Conservation (phyloP, 495 filamentous ascomycete genomes). For the Antarctomyces pellizariae region DNA sequence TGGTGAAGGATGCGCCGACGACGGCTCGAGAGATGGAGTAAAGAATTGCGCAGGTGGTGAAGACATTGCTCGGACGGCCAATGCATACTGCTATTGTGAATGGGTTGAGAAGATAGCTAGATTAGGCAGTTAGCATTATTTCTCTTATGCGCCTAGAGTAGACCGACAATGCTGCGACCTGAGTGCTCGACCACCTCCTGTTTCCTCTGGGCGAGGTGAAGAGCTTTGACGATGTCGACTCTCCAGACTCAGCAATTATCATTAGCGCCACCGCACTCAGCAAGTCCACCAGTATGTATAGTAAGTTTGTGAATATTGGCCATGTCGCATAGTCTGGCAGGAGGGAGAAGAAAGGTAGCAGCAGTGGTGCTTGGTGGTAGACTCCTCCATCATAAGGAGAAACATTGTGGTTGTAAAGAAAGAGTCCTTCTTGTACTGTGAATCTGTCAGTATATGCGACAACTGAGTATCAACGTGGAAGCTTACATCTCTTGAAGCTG, state of each 20-base stretch:
- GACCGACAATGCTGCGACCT: constrained; percentile 54
- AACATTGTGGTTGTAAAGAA: constrained; percentile 86
- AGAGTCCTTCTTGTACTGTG: constrained; percentile 83
- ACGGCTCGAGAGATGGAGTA: constrained; percentile 66
- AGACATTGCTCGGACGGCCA: constrained; percentile 74
- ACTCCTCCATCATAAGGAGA: constrained; percentile 95
- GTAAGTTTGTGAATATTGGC: constrained; percentile 48
- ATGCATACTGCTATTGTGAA: constrained; percentile 86
- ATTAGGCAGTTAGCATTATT: not conserved
- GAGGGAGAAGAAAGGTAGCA: constrained; percentile 75
- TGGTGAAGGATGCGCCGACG: constrained; percentile 42
- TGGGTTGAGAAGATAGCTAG: constrained; percentile 78
- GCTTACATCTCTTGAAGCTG: constrained; percentile 87
- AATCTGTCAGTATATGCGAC: constrained; percentile 3
- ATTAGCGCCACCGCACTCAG: constrained; percentile 64
- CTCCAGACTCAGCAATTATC: constrained; percentile 62
- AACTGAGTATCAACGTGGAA: not conserved
- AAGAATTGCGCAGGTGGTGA: constrained; percentile 74
- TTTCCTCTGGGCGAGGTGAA: constrained; percentile 61
- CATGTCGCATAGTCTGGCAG: constrained; percentile 41
- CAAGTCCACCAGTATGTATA: constrained; percentile 67
- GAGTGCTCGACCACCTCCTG: constrained; percentile 49
- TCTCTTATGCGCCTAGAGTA: not conserved
- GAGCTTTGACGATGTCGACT: constrained; percentile 42
- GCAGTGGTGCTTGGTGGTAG: constrained; percentile 88